Conservation (phyloP, 2,329 filamentous ascomycete genomes). For the Neonectria ditissima region DNA sequence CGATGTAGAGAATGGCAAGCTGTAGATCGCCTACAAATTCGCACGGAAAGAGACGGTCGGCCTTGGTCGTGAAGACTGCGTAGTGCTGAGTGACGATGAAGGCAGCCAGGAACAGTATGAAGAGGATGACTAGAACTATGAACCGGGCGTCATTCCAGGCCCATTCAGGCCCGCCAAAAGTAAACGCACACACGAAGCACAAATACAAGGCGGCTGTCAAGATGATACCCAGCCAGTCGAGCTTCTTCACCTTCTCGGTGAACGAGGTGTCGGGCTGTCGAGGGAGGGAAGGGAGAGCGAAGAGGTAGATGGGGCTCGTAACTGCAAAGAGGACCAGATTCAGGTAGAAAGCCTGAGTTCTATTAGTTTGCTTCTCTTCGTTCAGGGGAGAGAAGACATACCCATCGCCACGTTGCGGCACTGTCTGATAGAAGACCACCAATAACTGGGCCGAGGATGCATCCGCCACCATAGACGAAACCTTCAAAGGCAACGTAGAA, state of each 20-base stretch:
- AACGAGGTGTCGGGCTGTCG: slow-evolving; percentile 39
- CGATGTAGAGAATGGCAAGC: slow-evolving; percentile 32
- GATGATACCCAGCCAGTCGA: slow-evolving; percentile 60
- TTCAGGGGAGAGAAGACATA: background rate
- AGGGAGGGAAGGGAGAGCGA: slow-evolving; percentile 44
- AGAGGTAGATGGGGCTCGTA: slow-evolving; percentile 46
- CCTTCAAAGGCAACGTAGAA: slow-evolving; percentile 44
- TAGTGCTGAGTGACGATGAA: slow-evolving; percentile 54
- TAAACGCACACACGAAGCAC: slow-evolving; percentile 59
- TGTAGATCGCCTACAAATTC: slow-evolving; percentile 42
- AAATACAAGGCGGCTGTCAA: slow-evolving; percentile 56
- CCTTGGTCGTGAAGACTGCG: slow-evolving; percentile 51
- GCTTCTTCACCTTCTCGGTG: slow-evolving; percentile 45
- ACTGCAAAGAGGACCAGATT: slow-evolving; percentile 61
- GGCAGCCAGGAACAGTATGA: slow-evolving; percentile 50
- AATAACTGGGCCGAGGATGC: slow-evolving; percentile 55
- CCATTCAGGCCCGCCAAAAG: slow-evolving; percentile 61
- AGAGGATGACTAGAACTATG: slow-evolving; percentile 59
- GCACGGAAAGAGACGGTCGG: slow-evolving; percentile 49
- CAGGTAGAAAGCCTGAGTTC: slow-evolving; percentile 64
- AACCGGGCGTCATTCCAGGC: slow-evolving; percentile 58
- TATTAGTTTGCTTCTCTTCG: background rate
- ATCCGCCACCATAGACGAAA: slow-evolving; percentile 54
- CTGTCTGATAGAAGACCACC: slow-evolving; percentile 57
- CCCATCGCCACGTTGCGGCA: slow-evolving; percentile 56